phyloP scores from a whole-genome alignment of 257 asterid species.

The Solanum rostratum region DNA sequence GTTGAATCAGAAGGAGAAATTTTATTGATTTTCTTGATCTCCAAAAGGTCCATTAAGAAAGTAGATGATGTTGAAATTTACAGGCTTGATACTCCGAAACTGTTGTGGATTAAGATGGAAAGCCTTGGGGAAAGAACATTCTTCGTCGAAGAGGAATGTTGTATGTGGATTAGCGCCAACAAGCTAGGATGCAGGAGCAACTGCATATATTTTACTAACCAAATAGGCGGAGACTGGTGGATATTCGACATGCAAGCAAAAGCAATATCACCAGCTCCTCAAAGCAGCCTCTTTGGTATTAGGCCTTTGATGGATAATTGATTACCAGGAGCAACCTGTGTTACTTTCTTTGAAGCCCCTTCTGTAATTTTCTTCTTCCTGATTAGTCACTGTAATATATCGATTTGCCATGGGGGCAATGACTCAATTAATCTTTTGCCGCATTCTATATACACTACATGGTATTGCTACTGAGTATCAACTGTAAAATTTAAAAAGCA shows the following conservation, averaged over 20 bases:
- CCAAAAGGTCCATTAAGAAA: neutral
- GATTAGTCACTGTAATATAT: neutral
- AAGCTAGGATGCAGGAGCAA: constrained; percentile 19
- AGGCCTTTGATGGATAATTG: neutral
- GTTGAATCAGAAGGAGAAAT: constrained; percentile 25
- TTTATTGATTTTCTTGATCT: constrained; percentile 13
- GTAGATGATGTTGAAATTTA: constrained; percentile 27
- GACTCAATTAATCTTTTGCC: too few relatives aligned
- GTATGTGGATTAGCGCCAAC: constrained; percentile 12
- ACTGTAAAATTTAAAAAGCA: too few relatives aligned
- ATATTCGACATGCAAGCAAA: constrained; percentile 13
- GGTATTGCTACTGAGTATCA: too few relatives aligned
- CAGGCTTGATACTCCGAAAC: constrained; percentile 4
- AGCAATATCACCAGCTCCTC: neutral
- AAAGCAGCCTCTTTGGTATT: neutral
- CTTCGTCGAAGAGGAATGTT: constrained; percentile 16
- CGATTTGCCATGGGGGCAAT: neutral
- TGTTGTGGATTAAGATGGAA: constrained; percentile 5
- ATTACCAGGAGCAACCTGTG: neutral
- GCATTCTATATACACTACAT: too few relatives aligned
- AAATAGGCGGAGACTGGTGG: constrained; percentile 11
- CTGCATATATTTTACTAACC: constrained; percentile 15
- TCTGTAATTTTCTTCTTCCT: neutral
- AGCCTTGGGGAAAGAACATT: constrained; percentile 15
- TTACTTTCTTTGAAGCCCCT: too few relatives aligned